Evolutionary conservation across 2,329 filamentous ascomycete genomes (phyloP), one percentile per base, ranked within the genome.

Genomic region (Sphaceloma murrayae): DNA sequence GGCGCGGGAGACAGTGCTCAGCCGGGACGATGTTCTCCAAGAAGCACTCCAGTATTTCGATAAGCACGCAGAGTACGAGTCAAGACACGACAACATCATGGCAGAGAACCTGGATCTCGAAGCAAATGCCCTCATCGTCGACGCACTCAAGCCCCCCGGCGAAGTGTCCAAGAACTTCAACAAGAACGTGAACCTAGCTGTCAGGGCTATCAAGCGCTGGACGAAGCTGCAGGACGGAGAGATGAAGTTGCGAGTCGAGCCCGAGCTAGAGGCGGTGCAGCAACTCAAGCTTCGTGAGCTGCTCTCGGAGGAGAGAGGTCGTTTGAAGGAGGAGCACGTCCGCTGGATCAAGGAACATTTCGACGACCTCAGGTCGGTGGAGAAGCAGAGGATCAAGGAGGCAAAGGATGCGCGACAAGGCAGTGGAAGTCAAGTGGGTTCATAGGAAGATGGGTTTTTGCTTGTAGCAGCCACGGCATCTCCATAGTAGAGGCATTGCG

Each of bases 31-130:
- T 3, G 64, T 81, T 1, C 68, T 70, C 0, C 53, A 68, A 0
- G 68, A 75, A 39, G 78, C 74, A 0, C 69, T 84, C 19, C 55
- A 53, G 3, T 52, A 48, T 46, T 62, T 62, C 46, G 16, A 32
- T 26, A 54, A 54, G 32, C 31, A 33, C 7, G 34, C 47, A 5
- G 53, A 56, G 5, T 58, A 51, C 48, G 36, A 43, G 2, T 5
- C 10, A 5, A 50, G 54, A 21, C 52, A 47, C 34, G 16, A 21
- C 7, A 42, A 42, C 4, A 42, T 59, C 10, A 17, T 52, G 3
- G 45, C 34, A 2, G 50, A 48, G 5, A 52, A 56, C 16, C 16
- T 38, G 6, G 52, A 53, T 32, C 51, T 52, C 8, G 52, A 40
- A 3, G 56, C 54, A 8, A 50, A 50, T 3, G 16, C 48, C 9